phyloP scores from a whole-genome alignment of 306 rosid species.

The Rosa chinensis region DNA sequence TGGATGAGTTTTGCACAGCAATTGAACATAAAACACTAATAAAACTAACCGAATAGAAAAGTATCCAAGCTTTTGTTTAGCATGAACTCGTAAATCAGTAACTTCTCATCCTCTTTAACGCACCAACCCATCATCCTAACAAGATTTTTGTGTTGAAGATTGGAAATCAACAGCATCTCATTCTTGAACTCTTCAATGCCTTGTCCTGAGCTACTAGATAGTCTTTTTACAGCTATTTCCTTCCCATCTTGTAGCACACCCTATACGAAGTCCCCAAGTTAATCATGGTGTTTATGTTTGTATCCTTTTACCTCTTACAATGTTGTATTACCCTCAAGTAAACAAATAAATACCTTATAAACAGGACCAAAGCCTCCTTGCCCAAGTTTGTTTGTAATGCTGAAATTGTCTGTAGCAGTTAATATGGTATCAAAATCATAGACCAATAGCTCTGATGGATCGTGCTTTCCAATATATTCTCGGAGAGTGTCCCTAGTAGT shows the following conservation, averaged over 20 bases:
- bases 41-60: conserved; percentile 35
- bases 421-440: conserved; percentile 11
- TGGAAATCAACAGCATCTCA: conserved; percentile 35
- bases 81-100: conserved; percentile 46
- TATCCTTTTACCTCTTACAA: background rate
- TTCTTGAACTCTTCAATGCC: conserved; percentile 38
- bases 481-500: background rate
- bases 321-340: no score
- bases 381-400: conserved; percentile 23
- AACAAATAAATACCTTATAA: conserved; percentile 12
- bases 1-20: no score
- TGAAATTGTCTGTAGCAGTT: conserved; percentile 11
- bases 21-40: no score
- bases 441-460: background rate
- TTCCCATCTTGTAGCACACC: conserved; percentile 32
- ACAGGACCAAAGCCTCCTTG: conserved; percentile 30
- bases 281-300: background rate
- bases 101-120: conserved; percentile 34
- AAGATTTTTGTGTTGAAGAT: conserved; percentile 46
- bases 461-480: background rate
- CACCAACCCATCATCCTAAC: conserved; percentile 40
- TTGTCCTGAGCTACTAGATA: conserved; percentile 37
- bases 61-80: conserved; percentile 41
- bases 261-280: conserved; percentile 7
- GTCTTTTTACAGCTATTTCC: conserved; percentile 39